Percentiles rank a stretch among this genome's conserved stretches.
phyloP scores from a whole-genome alignment of 208 protist genomes.

The Leishmania major region DNA sequence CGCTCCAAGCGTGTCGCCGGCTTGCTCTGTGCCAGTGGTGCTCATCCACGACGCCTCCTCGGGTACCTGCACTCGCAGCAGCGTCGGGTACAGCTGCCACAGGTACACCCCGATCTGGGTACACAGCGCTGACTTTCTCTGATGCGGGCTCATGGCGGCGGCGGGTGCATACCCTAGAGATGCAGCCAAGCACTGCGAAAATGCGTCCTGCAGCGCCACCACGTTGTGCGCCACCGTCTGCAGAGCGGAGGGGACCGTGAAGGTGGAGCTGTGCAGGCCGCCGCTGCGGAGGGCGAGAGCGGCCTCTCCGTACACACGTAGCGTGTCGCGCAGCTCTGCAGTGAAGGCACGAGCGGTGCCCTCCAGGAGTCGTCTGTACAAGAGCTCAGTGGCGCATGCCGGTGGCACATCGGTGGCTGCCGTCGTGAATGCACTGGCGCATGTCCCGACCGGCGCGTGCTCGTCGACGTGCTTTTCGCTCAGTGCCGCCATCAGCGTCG shows the following conservation, averaged over 20 bases:
- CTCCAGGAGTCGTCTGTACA: conserved; percentile 19
- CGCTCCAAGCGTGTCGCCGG: conserved; percentile 6
- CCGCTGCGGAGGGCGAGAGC: conserved; percentile 18
- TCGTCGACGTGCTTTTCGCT: neutral
- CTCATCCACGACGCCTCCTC: conserved; percentile 22
- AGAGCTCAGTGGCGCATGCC: neutral
- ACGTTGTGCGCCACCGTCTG: conserved; percentile 19
- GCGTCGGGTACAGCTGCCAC: conserved; percentile 21
- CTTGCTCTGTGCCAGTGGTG: neutral
- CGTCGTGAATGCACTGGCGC: neutral
- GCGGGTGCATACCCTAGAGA: neutral
- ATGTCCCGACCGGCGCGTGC: neutral
- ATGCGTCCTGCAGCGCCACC: conserved; percentile 11
- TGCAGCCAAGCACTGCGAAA: conserved; percentile 4
- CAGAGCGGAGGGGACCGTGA: conserved; percentile 3
- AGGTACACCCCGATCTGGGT: conserved; percentile 11
- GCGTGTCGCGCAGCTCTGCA: conserved; percentile 7
- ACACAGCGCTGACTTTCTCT: neutral
- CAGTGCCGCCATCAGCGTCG: neutral
- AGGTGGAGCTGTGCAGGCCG: conserved; percentile 4
- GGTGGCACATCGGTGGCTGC: neutral
- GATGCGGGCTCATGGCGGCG: neutral
- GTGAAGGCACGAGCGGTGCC: conserved; percentile 13
- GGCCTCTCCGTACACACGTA: conserved; percentile 17
- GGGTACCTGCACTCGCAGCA: conserved; percentile 27